Evolutionary conservation across 2,329 filamentous ascomycete species (phyloP), one percentile per base, ranked within the genome.

Genomic region (Emericellopsis cladophorae): DNA sequence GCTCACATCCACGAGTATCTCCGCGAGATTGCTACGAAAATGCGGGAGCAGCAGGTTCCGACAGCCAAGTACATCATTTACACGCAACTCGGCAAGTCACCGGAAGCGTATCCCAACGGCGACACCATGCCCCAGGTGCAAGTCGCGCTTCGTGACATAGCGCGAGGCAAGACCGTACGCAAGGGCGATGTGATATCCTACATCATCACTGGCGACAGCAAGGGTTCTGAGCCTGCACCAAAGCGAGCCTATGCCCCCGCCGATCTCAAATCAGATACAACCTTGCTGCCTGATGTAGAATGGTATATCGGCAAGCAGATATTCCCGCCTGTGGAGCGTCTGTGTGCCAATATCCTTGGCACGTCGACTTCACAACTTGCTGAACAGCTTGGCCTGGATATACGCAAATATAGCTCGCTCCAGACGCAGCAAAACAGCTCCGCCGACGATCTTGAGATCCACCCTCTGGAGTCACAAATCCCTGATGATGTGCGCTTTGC

Each of bases 221-320:
- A 72, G 50, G 71, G 64, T 49, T 82, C 66, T 33, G 83, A 88
- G 47, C 71, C 73, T 11, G 76, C 87, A 2, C 84, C 92, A 18
- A 95, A 95, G 64, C 86, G 93, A 49, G 90, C 92, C 4, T 90
- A 86, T 58, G 81, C 84, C 5, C 81, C 86, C 2, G 81, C 88
- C 43, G 92, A 98, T 57, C 67, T 85, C 44, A 93, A 92, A 54
- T 56, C 76, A 14, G 84, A 84, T 49, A 79, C 81, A 1, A 81
- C 69, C 1, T 72, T 98, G 7, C 74, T 81, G 43, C 86, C 89
- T 2, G 92, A 98, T 54, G 76, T 95, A n/a, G 92, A 98, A 56
- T 96, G 89, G 76, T 98, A 98, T 60, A 77, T 98, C 32, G 83
- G 87, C 67, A 98, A 98, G 68, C 92, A 98, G 61, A 95, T 98